Percentiles rank a stretch among this genome's conserved stretches.
Evolutionary conservation across 163 green algal species (phyloP).

Genomic region (Chloromonas sp.): DNA sequence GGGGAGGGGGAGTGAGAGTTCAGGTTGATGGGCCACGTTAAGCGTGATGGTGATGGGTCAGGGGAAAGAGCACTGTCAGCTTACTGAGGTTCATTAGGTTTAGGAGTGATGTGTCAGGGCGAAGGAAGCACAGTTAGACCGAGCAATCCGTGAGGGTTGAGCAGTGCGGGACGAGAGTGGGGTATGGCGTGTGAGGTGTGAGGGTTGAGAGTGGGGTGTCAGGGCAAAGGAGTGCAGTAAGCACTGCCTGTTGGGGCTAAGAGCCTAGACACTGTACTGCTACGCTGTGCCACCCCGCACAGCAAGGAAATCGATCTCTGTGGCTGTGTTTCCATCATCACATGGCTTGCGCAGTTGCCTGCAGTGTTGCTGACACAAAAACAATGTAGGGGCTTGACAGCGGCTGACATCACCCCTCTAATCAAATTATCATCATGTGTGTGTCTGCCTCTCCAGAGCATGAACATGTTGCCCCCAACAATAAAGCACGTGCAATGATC

Average conservation of each 20-base stretch:
- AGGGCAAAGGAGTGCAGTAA: no score
- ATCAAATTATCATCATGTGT: background rate
- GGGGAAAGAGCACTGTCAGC: background rate
- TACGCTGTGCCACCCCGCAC: no score
- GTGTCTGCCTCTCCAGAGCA: background rate
- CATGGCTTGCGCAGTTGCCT: background rate
- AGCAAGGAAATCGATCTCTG: no score
- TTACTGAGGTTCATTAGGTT: background rate
- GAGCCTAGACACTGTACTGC: no score
- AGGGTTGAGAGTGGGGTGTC: no score
- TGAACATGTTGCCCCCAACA: no score
- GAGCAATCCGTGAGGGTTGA: background rate
- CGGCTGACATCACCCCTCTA: no score
- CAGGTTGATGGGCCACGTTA: background rate
- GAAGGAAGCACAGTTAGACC: background rate
- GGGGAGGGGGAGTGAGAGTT: background rate
- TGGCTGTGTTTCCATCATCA: no score
- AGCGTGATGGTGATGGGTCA: background rate
- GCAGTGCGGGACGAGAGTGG: no score
- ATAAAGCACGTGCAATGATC: no score
- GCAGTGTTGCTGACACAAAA: background rate
- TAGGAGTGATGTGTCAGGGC: background rate
- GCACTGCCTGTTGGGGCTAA: no score
- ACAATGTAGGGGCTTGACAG: background rate
- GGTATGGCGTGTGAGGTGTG: no score